Conservation (phyloP, 2,329 filamentous ascomycete species). For the Gnomoniopsis sp. region DNA sequence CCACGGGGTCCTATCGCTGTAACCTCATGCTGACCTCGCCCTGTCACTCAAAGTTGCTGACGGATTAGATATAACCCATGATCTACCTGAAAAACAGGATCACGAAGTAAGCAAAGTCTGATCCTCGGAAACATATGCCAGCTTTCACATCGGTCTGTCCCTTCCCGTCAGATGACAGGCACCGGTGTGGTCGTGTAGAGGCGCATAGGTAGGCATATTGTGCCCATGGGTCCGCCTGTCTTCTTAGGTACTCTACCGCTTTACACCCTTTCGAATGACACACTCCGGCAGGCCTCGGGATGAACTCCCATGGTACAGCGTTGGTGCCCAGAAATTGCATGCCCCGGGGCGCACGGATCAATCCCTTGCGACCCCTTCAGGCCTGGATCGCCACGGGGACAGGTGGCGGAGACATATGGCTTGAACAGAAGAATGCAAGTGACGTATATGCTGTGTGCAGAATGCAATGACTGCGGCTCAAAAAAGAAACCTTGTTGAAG, state of each 20-base stretch:
- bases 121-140: constrained; percentile 1
- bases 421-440: background rate
- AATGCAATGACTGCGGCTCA: too few relatives aligned
- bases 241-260: too few relatives aligned
- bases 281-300: too few relatives aligned
- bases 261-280: too few relatives aligned
- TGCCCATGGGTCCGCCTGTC: background rate
- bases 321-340: background rate
- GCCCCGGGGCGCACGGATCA: background rate
- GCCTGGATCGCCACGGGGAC: background rate
- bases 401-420: background rate
- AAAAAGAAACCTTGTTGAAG: too few relatives aligned
- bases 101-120: constrained; percentile 10
- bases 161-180: constrained; percentile 13
- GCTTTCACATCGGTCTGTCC: constrained; percentile 9
- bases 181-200: background rate
- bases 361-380: background rate
- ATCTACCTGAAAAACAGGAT: background rate
- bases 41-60: background rate
- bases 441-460: too few relatives aligned
- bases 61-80: background rate
- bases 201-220: background rate
- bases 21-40: constrained; percentile 5
- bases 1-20: constrained; percentile 11
- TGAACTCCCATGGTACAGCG: background rate